phyloP scores from a whole-genome alignment of 768 basidiomycete genomes.

The Suillus occidentalis region DNA sequence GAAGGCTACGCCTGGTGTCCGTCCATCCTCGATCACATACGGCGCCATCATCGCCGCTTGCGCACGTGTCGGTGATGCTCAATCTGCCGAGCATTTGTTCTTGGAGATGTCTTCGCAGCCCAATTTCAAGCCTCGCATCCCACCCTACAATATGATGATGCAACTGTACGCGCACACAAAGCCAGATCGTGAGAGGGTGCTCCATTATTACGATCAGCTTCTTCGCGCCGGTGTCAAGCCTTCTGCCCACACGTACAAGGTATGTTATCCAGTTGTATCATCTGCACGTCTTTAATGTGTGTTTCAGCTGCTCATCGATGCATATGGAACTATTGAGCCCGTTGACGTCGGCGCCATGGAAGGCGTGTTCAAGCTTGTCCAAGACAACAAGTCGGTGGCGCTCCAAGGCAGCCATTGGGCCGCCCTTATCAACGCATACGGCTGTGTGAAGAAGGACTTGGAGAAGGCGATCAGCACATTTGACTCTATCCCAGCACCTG shows the following conservation, averaged over 20 bases:
- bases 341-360: conserved; percentile 75
- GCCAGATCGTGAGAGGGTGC: conserved; percentile 74
- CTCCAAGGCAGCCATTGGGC: conserved; percentile 71
- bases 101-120: conserved; percentile 72
- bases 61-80: conserved; percentile 86
- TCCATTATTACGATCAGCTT: conserved; percentile 76
- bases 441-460: conserved; percentile 76
- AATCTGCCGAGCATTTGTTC: conserved; percentile 81
- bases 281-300: conserved; percentile 3
- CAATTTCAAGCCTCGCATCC: conserved; percentile 86
- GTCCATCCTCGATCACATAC: conserved; percentile 86
- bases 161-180: conserved; percentile 92
- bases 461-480: conserved; percentile 77
- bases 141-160: conserved; percentile 99
- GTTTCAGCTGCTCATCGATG: conserved; percentile 78
- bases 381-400: conserved; percentile 34
- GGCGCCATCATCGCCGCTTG: conserved; percentile 94
- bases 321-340: conserved; percentile 84
- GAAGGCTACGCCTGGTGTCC: conserved; percentile 57
- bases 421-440: conserved; percentile 85
- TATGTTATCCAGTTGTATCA: conserved; percentile 26
- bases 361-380: conserved; percentile 60
- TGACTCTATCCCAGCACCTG: conserved; percentile 70
- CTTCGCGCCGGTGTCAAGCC: conserved; percentile 60
- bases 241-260: conserved; percentile 94